These are phyloP conservation scores for Vanrija pseudolonga DNA, from an alignment of 1,284 basidiomycete genomes.

Conservation along the genomic window DNA sequence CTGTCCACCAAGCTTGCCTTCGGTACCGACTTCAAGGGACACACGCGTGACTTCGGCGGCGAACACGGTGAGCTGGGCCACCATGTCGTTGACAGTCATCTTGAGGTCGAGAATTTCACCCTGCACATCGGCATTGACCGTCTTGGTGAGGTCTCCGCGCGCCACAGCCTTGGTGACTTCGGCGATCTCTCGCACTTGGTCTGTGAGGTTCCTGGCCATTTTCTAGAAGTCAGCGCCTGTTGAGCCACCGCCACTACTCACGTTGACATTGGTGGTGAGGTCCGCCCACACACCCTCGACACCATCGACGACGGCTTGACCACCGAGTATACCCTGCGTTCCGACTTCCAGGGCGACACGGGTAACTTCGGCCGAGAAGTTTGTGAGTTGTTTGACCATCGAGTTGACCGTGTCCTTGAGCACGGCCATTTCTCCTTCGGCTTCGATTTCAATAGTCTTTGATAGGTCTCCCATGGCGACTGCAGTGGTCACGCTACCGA, in stretches of 20 bases:
- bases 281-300: slow-evolving; percentile 94
- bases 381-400: slow-evolving; percentile 84
- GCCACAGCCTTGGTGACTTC: slow-evolving; percentile 97
- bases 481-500: slow-evolving; percentile 87
- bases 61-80: slow-evolving; percentile 53
- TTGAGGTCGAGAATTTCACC: slow-evolving; percentile 95
- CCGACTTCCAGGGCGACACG: slow-evolving; percentile 89
- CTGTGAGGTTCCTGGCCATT: slow-evolving; percentile 89
- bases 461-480: slow-evolving; percentile 62
- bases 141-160: slow-evolving; percentile 80
- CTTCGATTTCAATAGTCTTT: slow-evolving; percentile 60
- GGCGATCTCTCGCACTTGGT: slow-evolving; percentile 96
- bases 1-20: slow-evolving; percentile 94
- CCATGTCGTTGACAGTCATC: slow-evolving; percentile 56
- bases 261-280: slow-evolving; percentile 82
- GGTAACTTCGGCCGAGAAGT: slow-evolving; percentile 91
- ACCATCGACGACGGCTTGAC: slow-evolving; percentile 85
- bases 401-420: slow-evolving; percentile 63
- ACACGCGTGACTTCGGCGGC: slow-evolving; percentile 69
- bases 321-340: slow-evolving; percentile 86
- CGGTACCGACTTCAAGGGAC: slow-evolving; percentile 87
- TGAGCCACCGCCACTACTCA: slow-evolving; percentile 41
- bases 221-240: slow-evolving; percentile 51
- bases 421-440: slow-evolving; percentile 87
- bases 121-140: slow-evolving; percentile 91